Base-by-base conservation (phyloP, 768 basidiomycete species). In the Rhodotorula graminis region DNA sequence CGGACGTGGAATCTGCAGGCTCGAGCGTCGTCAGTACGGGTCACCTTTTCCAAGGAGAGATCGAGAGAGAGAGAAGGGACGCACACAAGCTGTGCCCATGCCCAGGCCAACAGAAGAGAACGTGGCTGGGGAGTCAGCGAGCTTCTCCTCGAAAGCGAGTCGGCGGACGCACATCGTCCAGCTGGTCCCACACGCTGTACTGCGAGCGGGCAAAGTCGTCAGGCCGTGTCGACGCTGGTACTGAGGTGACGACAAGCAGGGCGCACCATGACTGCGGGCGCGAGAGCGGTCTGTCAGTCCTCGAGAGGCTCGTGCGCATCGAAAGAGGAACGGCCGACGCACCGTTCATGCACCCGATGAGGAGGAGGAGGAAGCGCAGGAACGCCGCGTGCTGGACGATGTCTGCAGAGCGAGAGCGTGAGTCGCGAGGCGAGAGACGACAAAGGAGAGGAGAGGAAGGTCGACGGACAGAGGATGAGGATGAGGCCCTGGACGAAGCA, bases 171-270 rank as follows among this genome's bases (percentile, higher is more conserved):
- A 75, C 64, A 57, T 75, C 74, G 46, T 75, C 74, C 53, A 75
- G 67, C 46, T 64, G 55, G n/a, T 68, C 67, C 69, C 70, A 75
- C 19, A 75, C 63, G 10, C 63, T 57, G 64, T 75, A 74, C 72
- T 73, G 60, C 18, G 44, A 3, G 19, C 8, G 37, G 29, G 27
- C 29, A 5, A 27, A 21, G n/a, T 15, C 21, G n/a, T 56, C 40
- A 59, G 44, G 0, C 19, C 16, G 37, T 7, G 23, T 19, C 31
- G 21, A 3, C 14, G 50, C 18, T 29, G 7, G 37, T 29, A 16
- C 14, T 14, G 46, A n/a, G 37, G 19, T 2, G 31, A 11, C 21
- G 21, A n/a, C n/a, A n/a, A 0, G 23, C 4, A 15, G 16, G 18
- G 37, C 47, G 60, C 21, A 71, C 70, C 70, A 71, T 71, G 37